phyloP scores from a whole-genome alignment of 75 land plant genomes.

The Pseudotsuga menziesii region DNA sequence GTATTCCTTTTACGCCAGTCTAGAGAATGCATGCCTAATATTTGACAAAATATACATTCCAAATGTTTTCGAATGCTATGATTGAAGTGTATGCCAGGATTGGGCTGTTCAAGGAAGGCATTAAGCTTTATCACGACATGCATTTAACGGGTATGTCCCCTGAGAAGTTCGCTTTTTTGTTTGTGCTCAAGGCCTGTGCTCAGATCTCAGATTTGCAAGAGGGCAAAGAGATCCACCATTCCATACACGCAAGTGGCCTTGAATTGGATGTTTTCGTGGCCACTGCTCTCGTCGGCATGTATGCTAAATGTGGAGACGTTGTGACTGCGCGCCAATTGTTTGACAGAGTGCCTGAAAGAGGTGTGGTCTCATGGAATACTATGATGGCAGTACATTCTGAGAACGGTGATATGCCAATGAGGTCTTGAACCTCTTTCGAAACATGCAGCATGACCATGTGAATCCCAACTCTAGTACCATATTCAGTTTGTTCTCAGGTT shows the following conservation, averaged over 20 bases:
- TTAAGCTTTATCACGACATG: conserved; percentile 23
- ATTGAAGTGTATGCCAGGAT: conserved; percentile 17
- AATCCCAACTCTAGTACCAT: no score
- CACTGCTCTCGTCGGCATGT: background rate
- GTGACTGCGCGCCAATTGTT: background rate
- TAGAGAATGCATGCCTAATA: conserved; percentile 21
- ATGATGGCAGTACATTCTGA: no score
- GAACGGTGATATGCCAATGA: no score
- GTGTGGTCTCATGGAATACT: no score
- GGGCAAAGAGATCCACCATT: conserved; percentile 22
- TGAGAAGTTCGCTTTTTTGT: conserved; percentile 31
- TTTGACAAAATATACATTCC: conserved; percentile 13
- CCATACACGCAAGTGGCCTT: conserved; percentile 21
- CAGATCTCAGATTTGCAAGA: background rate
- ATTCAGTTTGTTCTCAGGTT: no score
- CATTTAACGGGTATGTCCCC: conserved; percentile 17
- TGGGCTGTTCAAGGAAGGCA: background rate
- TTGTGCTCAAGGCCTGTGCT: conserved; percentile 25
- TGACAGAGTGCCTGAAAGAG: no score
- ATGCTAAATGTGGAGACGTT: background rate
- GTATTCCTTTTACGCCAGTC: conserved; percentile 3
- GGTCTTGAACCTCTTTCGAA: no score
- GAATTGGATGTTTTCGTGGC: background rate
- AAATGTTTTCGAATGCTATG: conserved; percentile 30
- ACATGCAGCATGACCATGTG: no score